Percentiles rank a stretch among this genome's conserved stretches.
phyloP scores from a whole-genome alignment of 1,139 yeast species.

The Eremothecium gossypii region DNA sequence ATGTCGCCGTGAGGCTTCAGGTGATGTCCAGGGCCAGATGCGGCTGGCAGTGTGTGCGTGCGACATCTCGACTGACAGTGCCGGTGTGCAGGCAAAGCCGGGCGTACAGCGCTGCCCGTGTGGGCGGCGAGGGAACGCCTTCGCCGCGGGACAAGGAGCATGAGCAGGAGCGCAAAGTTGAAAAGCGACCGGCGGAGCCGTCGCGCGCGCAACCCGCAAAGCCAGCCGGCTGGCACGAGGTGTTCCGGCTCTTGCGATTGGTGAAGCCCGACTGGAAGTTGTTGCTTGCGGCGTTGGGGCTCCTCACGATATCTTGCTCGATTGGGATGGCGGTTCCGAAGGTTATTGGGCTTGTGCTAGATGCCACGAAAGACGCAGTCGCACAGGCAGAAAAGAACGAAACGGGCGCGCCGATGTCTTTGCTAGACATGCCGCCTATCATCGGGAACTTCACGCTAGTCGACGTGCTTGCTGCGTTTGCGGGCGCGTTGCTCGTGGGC shows the following conservation, averaged over 20 bases:
- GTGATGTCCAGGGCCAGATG: too few species aligned
- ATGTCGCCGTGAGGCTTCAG: too few species aligned
- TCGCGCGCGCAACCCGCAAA: too few species aligned
- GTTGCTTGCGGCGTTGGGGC: slow-evolving; percentile 48
- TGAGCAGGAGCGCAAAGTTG: background rate
- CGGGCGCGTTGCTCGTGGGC: slow-evolving; percentile 55
- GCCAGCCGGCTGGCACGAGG: slow-evolving; percentile 37
- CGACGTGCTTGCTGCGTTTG: slow-evolving; percentile 41
- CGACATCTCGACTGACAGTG: too few species aligned
- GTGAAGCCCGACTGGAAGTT: slow-evolving; percentile 44
- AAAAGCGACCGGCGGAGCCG: background rate
- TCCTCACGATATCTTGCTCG: slow-evolving; percentile 50
- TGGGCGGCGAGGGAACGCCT: too few species aligned
- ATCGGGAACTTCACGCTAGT: slow-evolving; percentile 42
- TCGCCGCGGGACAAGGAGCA: background rate
- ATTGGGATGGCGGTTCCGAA: slow-evolving; percentile 73
- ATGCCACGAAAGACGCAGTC: slow-evolving; percentile 41
- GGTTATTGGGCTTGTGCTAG: slow-evolving; percentile 69
- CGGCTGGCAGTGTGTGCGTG: too few species aligned
- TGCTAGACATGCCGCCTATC: slow-evolving; percentile 33
- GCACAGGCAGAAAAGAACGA: background rate
- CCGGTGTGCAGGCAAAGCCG: too few species aligned
- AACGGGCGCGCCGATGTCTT: slow-evolving; percentile 12
- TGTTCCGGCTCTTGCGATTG: slow-evolving; percentile 40
- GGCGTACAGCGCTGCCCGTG: too few species aligned